Conservation (phyloP, 306 rosid genomes). For the Pueraria montana region DNA sequence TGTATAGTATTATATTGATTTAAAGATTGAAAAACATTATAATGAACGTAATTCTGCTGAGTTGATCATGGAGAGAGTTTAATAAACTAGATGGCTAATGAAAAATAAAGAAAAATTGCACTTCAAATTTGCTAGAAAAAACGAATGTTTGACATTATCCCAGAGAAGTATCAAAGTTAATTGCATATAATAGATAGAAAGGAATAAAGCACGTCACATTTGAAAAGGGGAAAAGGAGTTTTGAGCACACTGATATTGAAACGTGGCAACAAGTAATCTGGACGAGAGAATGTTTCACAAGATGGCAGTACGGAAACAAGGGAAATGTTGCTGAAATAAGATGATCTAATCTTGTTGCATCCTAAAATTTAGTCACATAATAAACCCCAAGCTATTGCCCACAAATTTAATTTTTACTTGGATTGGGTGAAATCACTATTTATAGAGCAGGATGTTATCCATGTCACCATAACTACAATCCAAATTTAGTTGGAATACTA, state of each 20-base stretch:
- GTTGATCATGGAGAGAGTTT: not conserved
- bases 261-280: conserved; percentile 17
- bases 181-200: conserved; percentile 12
- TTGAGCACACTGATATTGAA: conserved; percentile 2
- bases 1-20: not conserved
- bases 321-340: conserved; percentile 14
- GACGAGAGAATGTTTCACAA: conserved; percentile 11
- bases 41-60: conserved; percentile 17
- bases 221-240: conserved; percentile 6
- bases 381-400: conserved; percentile 14
- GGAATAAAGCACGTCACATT: not conserved
- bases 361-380: conserved; percentile 20
- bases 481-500: conserved; percentile 38
- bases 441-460: conserved; percentile 6
- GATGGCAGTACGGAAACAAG: conserved; percentile 16
- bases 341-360: conserved; percentile 11
- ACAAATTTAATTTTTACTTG: conserved; percentile 16
- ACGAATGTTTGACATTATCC: not conserved
- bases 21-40: not conserved
- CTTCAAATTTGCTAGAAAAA: conserved; percentile 18
- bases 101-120: not conserved
- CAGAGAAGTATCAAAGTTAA: not conserved
- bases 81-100: not conserved
- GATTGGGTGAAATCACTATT: conserved; percentile 27
- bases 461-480: conserved; percentile 7